Conservation (phyloP, 768 basidiomycete genomes). For the Leccinum obscurum region DNA sequence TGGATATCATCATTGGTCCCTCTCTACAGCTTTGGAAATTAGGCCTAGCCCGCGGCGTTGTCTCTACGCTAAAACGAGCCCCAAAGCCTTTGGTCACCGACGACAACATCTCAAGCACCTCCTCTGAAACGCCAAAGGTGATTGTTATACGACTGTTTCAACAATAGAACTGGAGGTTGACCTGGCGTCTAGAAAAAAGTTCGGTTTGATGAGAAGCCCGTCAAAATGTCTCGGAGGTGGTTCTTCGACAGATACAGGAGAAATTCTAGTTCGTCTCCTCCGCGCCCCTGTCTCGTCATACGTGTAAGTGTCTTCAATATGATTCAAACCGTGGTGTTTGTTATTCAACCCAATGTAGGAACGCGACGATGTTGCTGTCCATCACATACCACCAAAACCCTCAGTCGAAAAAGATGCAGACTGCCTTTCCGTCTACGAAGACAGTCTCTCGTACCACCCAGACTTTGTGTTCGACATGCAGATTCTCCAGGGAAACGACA, state of each 20-base stretch:
- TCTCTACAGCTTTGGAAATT: constrained; percentile 25
- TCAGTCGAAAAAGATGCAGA: constrained; percentile 20
- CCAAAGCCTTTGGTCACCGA: constrained; percentile 6
- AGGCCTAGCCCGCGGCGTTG: constrained; percentile 6
- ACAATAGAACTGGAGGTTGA: constrained; percentile 2
- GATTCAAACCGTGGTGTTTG: neutral
- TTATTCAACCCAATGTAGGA: constrained; percentile 18
- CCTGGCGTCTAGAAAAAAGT: constrained; percentile 18
- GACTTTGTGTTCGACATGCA: constrained; percentile 20
- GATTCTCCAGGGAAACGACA: constrained; percentile 18
- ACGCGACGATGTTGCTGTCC: neutral
- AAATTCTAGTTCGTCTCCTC: constrained; percentile 15
- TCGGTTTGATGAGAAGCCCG: constrained; percentile 30
- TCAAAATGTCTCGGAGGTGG: constrained; percentile 20
- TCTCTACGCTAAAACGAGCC: constrained; percentile 9
- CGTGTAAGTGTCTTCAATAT: constrained; percentile 18
- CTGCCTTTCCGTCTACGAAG: constrained; percentile 29
- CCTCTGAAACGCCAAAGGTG: constrained; percentile 21
- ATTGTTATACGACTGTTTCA: neutral
- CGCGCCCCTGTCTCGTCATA: constrained; percentile 30
- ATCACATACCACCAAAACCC: neutral
- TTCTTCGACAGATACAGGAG: constrained; percentile 20
- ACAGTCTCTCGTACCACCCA: constrained; percentile 26
- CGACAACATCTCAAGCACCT: constrained; percentile 9
- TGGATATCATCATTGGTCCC: constrained; percentile 26